These are phyloP conservation scores for Citrus unshiu DNA, from an alignment of 345 rosid species.

Conservation along the genomic window DNA sequence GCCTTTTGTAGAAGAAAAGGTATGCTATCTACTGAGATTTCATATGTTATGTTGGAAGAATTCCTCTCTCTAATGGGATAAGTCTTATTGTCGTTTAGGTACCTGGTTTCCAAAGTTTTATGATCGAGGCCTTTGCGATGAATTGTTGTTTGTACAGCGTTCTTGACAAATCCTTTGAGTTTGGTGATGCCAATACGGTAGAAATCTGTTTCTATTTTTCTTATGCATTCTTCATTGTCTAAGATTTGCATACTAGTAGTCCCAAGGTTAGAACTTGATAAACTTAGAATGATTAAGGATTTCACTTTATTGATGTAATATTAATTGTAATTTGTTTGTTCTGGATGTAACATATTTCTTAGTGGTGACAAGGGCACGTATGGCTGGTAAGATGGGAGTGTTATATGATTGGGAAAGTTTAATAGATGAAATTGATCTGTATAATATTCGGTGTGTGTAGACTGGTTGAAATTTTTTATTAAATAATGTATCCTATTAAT, in stretches of 20 bases:
- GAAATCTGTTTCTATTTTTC: conserved; percentile 21
- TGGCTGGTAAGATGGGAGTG: background rate
- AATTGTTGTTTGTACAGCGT: conserved; percentile 85
- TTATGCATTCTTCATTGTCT: background rate
- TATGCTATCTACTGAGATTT: conserved; percentile 13
- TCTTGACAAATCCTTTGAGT: conserved; percentile 87
- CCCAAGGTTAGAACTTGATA: background rate
- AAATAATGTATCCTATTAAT: background rate
- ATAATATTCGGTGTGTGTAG: background rate
- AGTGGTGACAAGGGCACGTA: background rate
- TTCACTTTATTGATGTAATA: background rate
- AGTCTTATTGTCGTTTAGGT: conserved; percentile 38
- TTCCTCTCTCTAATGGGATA: background rate
- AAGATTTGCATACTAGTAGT: background rate
- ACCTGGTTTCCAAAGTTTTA: conserved; percentile 75
- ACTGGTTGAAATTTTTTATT: background rate
- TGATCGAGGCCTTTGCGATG: conserved; percentile 65
- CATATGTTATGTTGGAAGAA: background rate
- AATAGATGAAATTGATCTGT: background rate
- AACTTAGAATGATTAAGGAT: background rate
- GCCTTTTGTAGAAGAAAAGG: conserved; percentile 66
- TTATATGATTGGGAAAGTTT: background rate
- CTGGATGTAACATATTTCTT: background rate
- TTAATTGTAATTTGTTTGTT: background rate
- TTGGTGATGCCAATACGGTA: conserved; percentile 86